Evolutionary conservation across 805 yeast species (phyloP).

Genomic region (Scheffersomyces coipomensis): DNA sequence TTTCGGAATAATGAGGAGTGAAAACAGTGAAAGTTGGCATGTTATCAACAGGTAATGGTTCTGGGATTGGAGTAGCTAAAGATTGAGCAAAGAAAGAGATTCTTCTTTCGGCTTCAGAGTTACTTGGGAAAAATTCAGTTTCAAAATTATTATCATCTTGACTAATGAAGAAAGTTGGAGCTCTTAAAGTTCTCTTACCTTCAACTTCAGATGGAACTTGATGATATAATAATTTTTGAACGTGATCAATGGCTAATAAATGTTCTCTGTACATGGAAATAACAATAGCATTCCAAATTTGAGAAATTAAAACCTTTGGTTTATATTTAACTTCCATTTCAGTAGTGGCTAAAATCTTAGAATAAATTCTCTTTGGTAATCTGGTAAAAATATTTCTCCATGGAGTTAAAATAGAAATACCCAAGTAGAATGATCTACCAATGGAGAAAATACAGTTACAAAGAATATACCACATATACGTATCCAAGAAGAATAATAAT

Average conservation of each 20-base stretch:
- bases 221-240: conserved; percentile 93
- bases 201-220: conserved; percentile 98
- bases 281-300: conserved; percentile 98
- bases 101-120: conserved; percentile 99
- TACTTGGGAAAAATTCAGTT: conserved; percentile 94
- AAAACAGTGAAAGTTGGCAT: conserved; percentile 98
- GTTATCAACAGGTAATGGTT: conserved; percentile 98
- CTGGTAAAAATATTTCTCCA: conserved; percentile 99
- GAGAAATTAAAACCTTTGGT: conserved; percentile 96
- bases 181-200: conserved; percentile 97
- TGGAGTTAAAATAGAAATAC: conserved; percentile 98
- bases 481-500: conserved; percentile 95
- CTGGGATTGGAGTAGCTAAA: conserved; percentile 96
- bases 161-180: conserved; percentile 97
- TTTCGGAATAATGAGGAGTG: conserved; percentile 85
- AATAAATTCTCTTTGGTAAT: conserved; percentile 97
- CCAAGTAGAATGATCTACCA: conserved; percentile 97
- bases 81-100: conserved; percentile 99
- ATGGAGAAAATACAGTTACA: conserved; percentile 94
- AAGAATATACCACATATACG: conserved; percentile 97
- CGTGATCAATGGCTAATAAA: conserved; percentile 95
- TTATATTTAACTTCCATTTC: conserved; percentile 99
- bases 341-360: conserved; percentile 95
- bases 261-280: conserved; percentile 99
- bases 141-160: conserved; percentile 95